Evolutionary conservation across 2,329 filamentous ascomycete genomes (phyloP), one percentile per base, ranked within the genome.

Genomic region (Didymella glomerata): DNA sequence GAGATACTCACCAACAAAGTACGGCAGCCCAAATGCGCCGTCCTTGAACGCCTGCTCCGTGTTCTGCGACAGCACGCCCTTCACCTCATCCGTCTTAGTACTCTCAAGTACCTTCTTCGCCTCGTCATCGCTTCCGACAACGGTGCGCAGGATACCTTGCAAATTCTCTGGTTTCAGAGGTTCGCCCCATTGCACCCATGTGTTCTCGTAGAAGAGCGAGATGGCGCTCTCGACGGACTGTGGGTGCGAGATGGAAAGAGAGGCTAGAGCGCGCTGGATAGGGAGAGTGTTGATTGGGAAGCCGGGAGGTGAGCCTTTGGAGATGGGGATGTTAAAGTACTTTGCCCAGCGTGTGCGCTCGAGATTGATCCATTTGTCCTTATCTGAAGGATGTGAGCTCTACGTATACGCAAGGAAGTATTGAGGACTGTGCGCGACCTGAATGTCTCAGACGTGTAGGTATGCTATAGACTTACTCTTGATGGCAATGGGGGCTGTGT

Each of bases 11-110:
- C 75, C 75, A 51, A 79, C 74, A 67, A 86, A 85, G 82, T 84
- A 88, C 2, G 86, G 86, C 52, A 88, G 67, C 1, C 86, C 86
- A 77, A 89, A 89, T 1, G 84, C 84, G 1, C 85, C 86, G 24
- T 82, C 78, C 24, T 76, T 73, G 24, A 87, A 77, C 1, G 85
- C 83, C 49, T 70, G 63, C 14, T 85, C 78, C 1, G 84, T 86
- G 57, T 85, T 86, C 24, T 74, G 74, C 6, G 61, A 67, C 65
- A 88, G 66, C 28, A 68, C 59, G 18, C 77, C 72, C 74, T 87
- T 87, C 38, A 78, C 77, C 42, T 82, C 79, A 6, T 77, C 69
- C 25, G 67, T 73, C 57, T 66, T 70, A 32, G 70, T 67, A 57
- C 67, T 79, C 66, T 77, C 74, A 49, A 83, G 53, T 18, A 83